Conservation (phyloP, 2,329 filamentous ascomycete genomes). For the Didymella arachidicola region DNA sequence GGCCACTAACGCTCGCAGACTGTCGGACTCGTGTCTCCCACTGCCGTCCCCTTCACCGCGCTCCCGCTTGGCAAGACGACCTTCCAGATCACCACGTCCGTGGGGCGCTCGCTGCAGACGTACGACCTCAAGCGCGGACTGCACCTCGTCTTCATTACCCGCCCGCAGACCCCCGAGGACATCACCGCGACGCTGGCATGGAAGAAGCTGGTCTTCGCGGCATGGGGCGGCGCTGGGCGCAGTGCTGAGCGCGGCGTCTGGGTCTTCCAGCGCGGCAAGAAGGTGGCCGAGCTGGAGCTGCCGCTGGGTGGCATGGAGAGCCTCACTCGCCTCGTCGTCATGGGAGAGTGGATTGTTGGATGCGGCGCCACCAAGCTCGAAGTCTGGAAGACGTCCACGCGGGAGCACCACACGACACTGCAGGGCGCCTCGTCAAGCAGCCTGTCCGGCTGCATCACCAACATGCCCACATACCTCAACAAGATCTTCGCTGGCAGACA, state of each 20-base stretch:
- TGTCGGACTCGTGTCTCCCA: slow-evolving; percentile 91
- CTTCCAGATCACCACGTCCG: slow-evolving; percentile 96
- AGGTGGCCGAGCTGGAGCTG: slow-evolving; percentile 75
- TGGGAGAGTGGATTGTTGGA: slow-evolving; percentile 90
- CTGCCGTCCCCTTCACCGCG: slow-evolving; percentile 86
- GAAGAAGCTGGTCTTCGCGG: slow-evolving; percentile 87
- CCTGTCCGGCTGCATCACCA: slow-evolving; percentile 80
- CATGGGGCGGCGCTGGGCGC: slow-evolving; percentile 74
- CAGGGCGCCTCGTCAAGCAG: slow-evolving; percentile 66
- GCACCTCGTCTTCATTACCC: slow-evolving; percentile 90
- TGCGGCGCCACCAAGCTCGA: slow-evolving; percentile 79
- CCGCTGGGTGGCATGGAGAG: slow-evolving; percentile 72
- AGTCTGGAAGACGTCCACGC: slow-evolving; percentile 83
- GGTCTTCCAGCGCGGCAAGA: slow-evolving; percentile 91
- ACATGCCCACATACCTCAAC: slow-evolving; percentile 94
- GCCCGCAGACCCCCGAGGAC: slow-evolving; percentile 82
- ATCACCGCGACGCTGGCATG: slow-evolving; percentile 90
- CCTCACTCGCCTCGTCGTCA: slow-evolving; percentile 78
- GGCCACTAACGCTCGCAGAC: slow-evolving; percentile 66
- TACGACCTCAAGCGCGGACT: slow-evolving; percentile 92
- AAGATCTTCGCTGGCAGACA: slow-evolving; percentile 89
- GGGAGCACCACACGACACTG: slow-evolving; percentile 91
- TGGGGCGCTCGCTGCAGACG: slow-evolving; percentile 88
- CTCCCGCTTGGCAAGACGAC: slow-evolving; percentile 90
- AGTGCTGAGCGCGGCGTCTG: slow-evolving; percentile 74